Percentiles rank a stretch among this genome's conserved stretches.
phyloP scores from a whole-genome alignment of 1,284 basidiomycete species.

The Ceratorhiza oryzae-sativae region DNA sequence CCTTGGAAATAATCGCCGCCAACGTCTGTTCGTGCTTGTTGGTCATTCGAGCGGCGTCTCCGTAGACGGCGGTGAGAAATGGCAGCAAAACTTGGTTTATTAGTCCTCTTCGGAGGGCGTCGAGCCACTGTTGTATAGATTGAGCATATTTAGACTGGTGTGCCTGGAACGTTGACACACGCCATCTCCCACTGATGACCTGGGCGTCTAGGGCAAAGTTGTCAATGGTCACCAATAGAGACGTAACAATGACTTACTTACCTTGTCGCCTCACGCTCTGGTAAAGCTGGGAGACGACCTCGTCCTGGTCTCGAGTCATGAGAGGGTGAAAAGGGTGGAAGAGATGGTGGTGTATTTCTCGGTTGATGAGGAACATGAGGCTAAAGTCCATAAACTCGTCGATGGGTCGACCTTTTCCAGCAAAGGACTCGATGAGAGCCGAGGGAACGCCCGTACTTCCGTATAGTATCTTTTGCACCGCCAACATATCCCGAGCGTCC shows the following conservation, averaged over 20 bases:
- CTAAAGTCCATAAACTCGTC: slow-evolving; percentile 37
- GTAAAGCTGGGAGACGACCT: neutral
- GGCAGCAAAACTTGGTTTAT: neutral
- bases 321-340: slow-evolving; percentile 35
- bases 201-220: slow-evolving; percentile 1
- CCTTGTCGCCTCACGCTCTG: slow-evolving; percentile 21
- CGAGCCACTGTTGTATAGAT: slow-evolving; percentile 15
- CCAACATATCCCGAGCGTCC: slow-evolving; percentile 23
- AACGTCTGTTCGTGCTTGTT: slow-evolving; percentile 11
- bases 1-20: slow-evolving; percentile 7
- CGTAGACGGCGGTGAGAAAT: slow-evolving; percentile 26
- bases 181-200: slow-evolving; percentile 33
- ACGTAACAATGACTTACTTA: neutral
- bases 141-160: neutral
- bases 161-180: slow-evolving; percentile 10
- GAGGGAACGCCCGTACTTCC: neutral
- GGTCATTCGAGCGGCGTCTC: neutral
- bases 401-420: slow-evolving; percentile 27
- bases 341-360: slow-evolving; percentile 6
- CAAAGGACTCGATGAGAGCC: slow-evolving; percentile 21
- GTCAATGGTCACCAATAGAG: no score
- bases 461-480: neutral
- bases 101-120: neutral
- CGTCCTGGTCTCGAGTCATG: slow-evolving; percentile 1
- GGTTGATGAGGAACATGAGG: slow-evolving; percentile 29